Percentiles rank a stretch among this genome's conserved stretches.
These are phyloP conservation scores for Maudiozyma turicensis DNA, from an alignment of 805 yeast species.

Conservation along the genomic window DNA sequence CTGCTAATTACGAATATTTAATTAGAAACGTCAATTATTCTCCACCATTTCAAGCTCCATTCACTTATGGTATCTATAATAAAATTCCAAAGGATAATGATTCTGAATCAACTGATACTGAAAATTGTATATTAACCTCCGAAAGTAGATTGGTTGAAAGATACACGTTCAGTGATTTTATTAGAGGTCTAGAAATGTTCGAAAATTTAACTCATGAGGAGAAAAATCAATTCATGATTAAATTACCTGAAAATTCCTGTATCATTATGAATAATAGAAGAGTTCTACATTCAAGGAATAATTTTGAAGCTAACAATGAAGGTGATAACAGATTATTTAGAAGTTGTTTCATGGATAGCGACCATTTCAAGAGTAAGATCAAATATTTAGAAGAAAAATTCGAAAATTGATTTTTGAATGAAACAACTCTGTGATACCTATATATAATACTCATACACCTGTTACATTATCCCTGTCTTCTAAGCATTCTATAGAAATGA, in stretches of 20 bases:
- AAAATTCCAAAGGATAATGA: slow-evolving; percentile 16
- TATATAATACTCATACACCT: not conserved
- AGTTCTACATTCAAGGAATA: slow-evolving; percentile 56
- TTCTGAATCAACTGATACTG: slow-evolving; percentile 7
- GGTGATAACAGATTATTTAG: slow-evolving; percentile 50
- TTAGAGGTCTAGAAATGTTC: slow-evolving; percentile 49
- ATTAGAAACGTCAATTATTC: slow-evolving; percentile 61
- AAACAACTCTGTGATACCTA: too few relatives aligned
- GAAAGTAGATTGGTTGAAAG: slow-evolving; percentile 34
- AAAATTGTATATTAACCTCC: slow-evolving; percentile 15
- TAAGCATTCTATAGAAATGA: not conserved
- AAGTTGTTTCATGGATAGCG: slow-evolving; percentile 69
- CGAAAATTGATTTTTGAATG: not conserved
- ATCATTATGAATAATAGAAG: slow-evolving; percentile 66
- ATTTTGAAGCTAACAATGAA: slow-evolving; percentile 31
- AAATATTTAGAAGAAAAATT: slow-evolving; percentile 29
- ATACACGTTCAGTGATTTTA: slow-evolving; percentile 42
- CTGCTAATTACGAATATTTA: slow-evolving; percentile 21
- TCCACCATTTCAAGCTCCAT: slow-evolving; percentile 79
- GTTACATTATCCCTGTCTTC: not conserved
- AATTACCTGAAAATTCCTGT: slow-evolving; percentile 49
- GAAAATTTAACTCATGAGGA: slow-evolving; percentile 48
- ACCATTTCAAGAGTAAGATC: slow-evolving; percentile 54
- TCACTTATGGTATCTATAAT: slow-evolving; percentile 45
- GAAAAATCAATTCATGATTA: slow-evolving; percentile 44